Conservation (phyloP, 1,139 yeast species). For the Blastobotrys niveus region DNA sequence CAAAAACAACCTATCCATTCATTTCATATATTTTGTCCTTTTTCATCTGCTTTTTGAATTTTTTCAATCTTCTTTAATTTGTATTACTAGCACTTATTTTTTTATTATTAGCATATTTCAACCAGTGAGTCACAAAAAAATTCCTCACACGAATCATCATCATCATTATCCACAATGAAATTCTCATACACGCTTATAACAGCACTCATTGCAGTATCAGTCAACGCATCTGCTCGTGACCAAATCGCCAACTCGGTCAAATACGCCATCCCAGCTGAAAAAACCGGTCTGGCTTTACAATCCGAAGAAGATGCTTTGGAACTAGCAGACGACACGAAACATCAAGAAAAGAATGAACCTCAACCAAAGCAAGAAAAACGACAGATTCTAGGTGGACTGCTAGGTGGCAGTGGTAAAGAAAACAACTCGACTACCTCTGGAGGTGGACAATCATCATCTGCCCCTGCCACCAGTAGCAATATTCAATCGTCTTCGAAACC, state of each 20-base stretch:
- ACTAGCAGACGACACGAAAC: not conserved
- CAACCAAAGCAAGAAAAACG: not conserved
- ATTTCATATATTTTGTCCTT: no score
- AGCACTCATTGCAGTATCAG: conserved; percentile 2
- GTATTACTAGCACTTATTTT: no score
- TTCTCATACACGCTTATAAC: conserved; percentile 3
- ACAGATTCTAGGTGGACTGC: conserved; percentile 1
- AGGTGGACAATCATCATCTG: not conserved
- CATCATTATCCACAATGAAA: no score
- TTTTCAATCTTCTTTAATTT: no score
- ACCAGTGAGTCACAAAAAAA: no score
- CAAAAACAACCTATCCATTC: no score
- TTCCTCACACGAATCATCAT: no score
- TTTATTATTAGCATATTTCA: no score
- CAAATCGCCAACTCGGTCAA: not conserved
- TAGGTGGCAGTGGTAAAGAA: conserved; percentile 7
- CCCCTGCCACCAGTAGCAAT: not conserved
- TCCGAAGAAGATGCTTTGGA: conserved; percentile 9
- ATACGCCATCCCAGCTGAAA: conserved; percentile 7
- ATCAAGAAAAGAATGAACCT: not conserved
- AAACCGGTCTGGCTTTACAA: conserved; percentile 2
- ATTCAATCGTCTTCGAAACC: not conserved
- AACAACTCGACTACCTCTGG: conserved; percentile 3
- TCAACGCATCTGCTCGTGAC: conserved; percentile 12
- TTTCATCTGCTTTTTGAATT: no score